These are phyloP conservation scores for Aegilops bicornis DNA, from an alignment of 176 grass and related monocot genomes.

Conservation along the genomic window DNA sequence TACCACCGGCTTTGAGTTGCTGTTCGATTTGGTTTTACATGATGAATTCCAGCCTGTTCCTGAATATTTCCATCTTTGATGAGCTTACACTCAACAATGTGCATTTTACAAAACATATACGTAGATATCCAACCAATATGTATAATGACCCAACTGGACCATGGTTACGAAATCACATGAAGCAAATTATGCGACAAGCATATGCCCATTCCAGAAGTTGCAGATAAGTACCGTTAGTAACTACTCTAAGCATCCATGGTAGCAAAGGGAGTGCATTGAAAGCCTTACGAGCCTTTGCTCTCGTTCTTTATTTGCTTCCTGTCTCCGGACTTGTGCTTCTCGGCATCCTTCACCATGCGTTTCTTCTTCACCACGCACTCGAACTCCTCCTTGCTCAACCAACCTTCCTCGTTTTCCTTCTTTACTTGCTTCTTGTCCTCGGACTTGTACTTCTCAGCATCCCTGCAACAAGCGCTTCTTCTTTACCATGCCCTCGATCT, in stretches of 20 bases:
- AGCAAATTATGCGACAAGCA: background rate
- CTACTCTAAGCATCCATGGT: background rate
- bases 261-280: conserved; percentile 24
- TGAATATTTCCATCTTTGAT: background rate
- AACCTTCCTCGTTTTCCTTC: background rate
- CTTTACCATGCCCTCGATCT: background rate
- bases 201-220: background rate
- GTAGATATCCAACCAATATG: too few relatives aligned
- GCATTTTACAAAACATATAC: too few relatives aligned
- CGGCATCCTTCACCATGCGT: background rate
- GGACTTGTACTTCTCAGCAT: background rate
- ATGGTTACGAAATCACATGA: background rate
- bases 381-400: conserved; percentile 46
- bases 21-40: background rate
- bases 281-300: conserved; percentile 7
- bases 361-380: conserved; percentile 34
- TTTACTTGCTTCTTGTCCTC: background rate
- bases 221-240: background rate
- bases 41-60: background rate
- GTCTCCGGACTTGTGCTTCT: conserved; percentile 17
- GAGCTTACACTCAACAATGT: background rate
- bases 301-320: conserved; percentile 22
- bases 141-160: background rate
- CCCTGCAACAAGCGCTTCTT: background rate
- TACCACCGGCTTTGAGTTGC: background rate